Evolutionary conservation across 106 monocot species (phyloP).

Genomic region (Chionographis japonica): DNA sequence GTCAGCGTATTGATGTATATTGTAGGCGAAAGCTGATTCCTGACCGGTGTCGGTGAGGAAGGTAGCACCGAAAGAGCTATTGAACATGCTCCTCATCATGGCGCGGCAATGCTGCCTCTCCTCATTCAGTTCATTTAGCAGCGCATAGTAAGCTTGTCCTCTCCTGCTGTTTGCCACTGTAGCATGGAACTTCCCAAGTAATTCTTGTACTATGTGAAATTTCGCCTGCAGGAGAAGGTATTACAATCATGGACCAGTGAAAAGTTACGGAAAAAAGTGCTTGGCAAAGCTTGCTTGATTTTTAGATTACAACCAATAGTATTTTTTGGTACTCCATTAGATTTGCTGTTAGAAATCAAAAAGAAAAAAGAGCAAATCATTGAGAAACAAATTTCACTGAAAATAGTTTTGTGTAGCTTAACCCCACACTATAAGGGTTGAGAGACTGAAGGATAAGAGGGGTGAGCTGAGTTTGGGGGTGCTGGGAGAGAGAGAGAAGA

Average conservation of each 20-base stretch:
- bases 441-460: too few relatives aligned
- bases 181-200: conserved; percentile 81
- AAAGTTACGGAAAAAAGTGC: not conserved
- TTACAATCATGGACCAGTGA: not conserved
- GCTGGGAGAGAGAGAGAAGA: too few relatives aligned
- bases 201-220: conserved; percentile 81
- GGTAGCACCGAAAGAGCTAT: conserved; percentile 77
- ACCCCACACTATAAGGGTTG: too few relatives aligned
- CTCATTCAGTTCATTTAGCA: conserved; percentile 64
- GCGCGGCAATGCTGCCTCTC: conserved; percentile 49
- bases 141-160: conserved; percentile 28
- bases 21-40: conserved; percentile 88
- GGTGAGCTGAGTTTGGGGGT: too few relatives aligned
- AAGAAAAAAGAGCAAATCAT: too few relatives aligned
- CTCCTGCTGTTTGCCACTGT: conserved; percentile 23
- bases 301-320: too few relatives aligned
- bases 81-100: conserved; percentile 76
- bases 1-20: conserved; percentile 96
- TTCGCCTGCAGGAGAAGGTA: conserved; percentile 50
- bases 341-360: too few relatives aligned
- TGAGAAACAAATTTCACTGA: too few relatives aligned
- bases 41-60: conserved; percentile 92
- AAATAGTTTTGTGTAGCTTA: too few relatives aligned
- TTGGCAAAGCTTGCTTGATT: not conserved
- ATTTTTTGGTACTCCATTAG: too few relatives aligned